Evolutionary conservation across 1,139 yeast genomes (phyloP).

Genomic region (Zygosaccharomyces pseudobailii): DNA sequence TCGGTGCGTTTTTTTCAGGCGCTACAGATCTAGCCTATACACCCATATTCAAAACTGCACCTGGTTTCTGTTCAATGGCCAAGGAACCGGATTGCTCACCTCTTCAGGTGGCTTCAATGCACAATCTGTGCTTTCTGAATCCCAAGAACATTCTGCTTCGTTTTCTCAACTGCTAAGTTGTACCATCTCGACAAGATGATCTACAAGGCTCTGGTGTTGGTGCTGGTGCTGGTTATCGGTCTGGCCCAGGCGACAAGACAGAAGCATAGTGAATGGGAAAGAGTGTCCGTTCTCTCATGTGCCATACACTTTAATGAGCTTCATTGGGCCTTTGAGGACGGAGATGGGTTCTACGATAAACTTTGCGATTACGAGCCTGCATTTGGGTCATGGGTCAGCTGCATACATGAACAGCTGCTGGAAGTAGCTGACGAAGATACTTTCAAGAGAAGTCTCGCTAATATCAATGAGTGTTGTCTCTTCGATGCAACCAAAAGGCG

Average conservation of each 20-base stretch:
- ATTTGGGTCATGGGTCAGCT: constrained; percentile 20
- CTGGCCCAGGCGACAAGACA: neutral
- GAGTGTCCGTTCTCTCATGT: constrained; percentile 9
- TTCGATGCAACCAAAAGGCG: neutral
- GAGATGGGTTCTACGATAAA: constrained; percentile 6
- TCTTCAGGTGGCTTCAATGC: neutral
- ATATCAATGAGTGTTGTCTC: constrained; percentile 12
- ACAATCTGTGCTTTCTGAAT: neutral
- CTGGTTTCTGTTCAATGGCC: neutral
- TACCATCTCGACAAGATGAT: neutral
- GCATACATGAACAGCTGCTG: constrained; percentile 17
- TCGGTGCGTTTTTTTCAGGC: neutral
- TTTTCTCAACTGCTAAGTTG: neutral
- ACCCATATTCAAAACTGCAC: constrained; percentile 1
- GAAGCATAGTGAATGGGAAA: constrained; percentile 7
- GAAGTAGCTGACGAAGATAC: constrained; percentile 4
- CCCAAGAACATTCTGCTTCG: neutral
- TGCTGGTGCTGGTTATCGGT: neutral
- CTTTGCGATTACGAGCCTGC: constrained; percentile 23
- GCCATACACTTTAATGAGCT: constrained; percentile 5
- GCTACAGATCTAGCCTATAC: neutral
- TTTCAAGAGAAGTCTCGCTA: constrained; percentile 15
- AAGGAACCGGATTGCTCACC: neutral
- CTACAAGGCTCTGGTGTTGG: neutral
- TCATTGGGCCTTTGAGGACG: constrained; percentile 6